Conservation (phyloP, 2,329 filamentous ascomycete genomes). For the Trichoderma sp. region DNA sequence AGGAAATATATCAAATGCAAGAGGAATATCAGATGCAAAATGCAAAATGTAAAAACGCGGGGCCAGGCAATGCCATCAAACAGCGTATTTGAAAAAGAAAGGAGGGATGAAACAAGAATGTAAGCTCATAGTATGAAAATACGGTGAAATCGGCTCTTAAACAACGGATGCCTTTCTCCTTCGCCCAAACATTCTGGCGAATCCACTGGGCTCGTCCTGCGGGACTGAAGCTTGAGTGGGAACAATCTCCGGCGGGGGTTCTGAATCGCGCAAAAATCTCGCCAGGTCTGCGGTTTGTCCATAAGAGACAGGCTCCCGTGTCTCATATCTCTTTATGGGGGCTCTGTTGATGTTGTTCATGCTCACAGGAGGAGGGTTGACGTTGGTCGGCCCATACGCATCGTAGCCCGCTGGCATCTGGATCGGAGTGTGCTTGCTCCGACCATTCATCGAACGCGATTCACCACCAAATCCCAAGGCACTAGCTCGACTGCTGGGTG, state of each 20-base stretch:
- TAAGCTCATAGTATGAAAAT: not conserved
- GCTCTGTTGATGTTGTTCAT: conserved; percentile 44
- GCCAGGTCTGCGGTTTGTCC: conserved; percentile 68
- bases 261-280: conserved; percentile 68
- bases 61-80: not conserved
- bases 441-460: conserved; percentile 20
- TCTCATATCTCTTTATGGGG: conserved; percentile 58
- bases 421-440: conserved; percentile 52
- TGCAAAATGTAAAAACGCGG: not conserved
- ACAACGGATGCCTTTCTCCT: conserved; percentile 46
- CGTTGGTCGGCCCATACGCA: conserved; percentile 36
- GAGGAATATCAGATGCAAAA: not conserved
- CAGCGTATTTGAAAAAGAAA: not conserved
- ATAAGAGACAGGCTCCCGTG: conserved; percentile 49
- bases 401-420: conserved; percentile 49
- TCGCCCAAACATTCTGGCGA: conserved; percentile 50
- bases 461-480: conserved; percentile 20
- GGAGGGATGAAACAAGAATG: not conserved
- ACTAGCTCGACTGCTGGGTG: conserved; percentile 41
- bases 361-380: conserved; percentile 30
- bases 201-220: conserved; percentile 40
- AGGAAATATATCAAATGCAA: not conserved
- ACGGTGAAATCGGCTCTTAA: conserved; percentile 20
- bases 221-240: conserved; percentile 28
- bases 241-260: conserved; percentile 51